A percentile compares a stretch with the other conserved stretches of the same genome.
Conservation (phyloP, 768 basidiomycete species). For the Stropharia rugosoannulata region DNA sequence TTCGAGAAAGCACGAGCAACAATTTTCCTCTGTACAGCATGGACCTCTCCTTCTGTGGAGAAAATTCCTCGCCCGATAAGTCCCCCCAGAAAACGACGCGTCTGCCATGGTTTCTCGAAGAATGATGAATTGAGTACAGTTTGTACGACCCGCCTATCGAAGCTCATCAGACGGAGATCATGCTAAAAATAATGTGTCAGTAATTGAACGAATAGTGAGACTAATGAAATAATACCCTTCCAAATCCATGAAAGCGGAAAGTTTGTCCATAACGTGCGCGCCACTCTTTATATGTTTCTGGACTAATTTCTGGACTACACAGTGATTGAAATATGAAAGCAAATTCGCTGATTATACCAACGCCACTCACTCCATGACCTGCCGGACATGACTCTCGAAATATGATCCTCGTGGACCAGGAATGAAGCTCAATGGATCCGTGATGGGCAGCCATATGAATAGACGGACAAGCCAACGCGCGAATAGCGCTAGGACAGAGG, state of each 20-base stretch:
- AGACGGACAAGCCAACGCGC: constrained; percentile 41
- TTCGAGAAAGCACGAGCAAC: constrained; percentile 50
- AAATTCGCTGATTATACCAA: not conserved
- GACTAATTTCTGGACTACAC: constrained; percentile 41
- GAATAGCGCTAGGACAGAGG: constrained; percentile 32
- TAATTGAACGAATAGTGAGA: not conserved
- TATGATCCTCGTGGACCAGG: constrained; percentile 45
- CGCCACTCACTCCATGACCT: constrained; percentile 45
- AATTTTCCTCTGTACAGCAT: constrained; percentile 44
- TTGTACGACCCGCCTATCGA: constrained; percentile 47
- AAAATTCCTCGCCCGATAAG: constrained; percentile 55
- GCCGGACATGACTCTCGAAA: constrained; percentile 42
- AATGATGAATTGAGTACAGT: constrained; percentile 47
- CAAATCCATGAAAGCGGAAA: constrained; percentile 55
- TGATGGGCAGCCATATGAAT: constrained; percentile 40
- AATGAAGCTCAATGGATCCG: constrained; percentile 46
- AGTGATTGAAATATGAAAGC: not conserved
- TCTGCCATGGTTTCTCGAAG: constrained; percentile 61
- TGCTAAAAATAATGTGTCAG: constrained; percentile 29
- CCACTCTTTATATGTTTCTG: constrained; percentile 43
- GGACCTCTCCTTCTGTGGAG: constrained; percentile 51
- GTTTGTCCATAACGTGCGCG: constrained; percentile 45
- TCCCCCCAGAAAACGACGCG: constrained; percentile 42
- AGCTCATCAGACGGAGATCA: constrained; percentile 53
- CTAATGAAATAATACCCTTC: constrained; percentile 32